Percentiles rank a stretch among this genome's conserved stretches.
Evolutionary conservation across 2,329 filamentous ascomycete genomes (phyloP).

Genomic region (Colletotrichum zoysiae): DNA sequence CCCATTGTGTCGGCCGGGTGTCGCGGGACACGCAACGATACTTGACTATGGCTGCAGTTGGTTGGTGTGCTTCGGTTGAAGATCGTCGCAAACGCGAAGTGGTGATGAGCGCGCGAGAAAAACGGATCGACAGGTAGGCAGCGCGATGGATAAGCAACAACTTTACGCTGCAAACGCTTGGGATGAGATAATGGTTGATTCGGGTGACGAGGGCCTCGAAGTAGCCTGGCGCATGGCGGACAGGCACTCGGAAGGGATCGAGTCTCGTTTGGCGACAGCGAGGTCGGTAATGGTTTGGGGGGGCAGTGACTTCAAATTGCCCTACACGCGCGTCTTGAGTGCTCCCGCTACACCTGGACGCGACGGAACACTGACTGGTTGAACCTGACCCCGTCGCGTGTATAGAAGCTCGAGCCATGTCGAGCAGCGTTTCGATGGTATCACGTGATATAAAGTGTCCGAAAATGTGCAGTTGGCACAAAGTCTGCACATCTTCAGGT

Average conservation of each 20-base stretch:
- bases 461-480: too few species aligned
- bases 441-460: conserved; percentile 1
- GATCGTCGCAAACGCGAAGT: conserved; percentile 23
- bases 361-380: conserved; percentile 21
- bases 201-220: conserved; percentile 7
- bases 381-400: conserved; percentile 9
- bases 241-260: conserved; percentile 26
- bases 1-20: conserved; percentile 75
- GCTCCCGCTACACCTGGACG: conserved; percentile 24
- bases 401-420: conserved; percentile 9
- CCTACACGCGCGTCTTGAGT: conserved; percentile 36
- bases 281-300: conserved; percentile 5
- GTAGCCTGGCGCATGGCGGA: conserved; percentile 31
- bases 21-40: conserved; percentile 28
- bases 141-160: neutral
- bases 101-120: conserved; percentile 17
- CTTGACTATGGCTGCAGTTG: neutral
- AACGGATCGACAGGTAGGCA: neutral
- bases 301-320: conserved; percentile 13
- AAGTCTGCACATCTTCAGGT: too few species aligned
- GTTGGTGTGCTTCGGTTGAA: conserved; percentile 10
- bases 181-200: neutral
- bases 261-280: conserved; percentile 25
- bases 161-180: neutral
- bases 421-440: neutral